Conservation (phyloP, 257 asterid genomes). For the Dorcoceras hygrometricum region DNA sequence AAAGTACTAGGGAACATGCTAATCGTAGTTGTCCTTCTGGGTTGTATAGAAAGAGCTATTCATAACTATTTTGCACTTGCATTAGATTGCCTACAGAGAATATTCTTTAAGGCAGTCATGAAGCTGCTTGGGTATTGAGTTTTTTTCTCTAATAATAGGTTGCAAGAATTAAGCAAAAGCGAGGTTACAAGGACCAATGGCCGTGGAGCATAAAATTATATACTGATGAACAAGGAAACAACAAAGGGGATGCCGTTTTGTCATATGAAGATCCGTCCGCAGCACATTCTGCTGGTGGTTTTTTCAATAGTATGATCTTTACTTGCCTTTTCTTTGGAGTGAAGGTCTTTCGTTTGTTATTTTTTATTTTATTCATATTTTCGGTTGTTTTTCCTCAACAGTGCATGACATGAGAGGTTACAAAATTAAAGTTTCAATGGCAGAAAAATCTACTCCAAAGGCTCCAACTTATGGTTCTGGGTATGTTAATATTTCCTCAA, state of each 20-base stretch:
- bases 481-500: constrained; percentile 35
- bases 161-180: constrained; percentile 94
- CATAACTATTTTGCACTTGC: neutral
- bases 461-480: constrained; percentile 75
- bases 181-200: constrained; percentile 99
- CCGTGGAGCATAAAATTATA: constrained; percentile 97
- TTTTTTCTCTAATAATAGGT: constrained; percentile 46
- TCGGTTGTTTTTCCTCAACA: constrained; percentile 28
- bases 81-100: neutral
- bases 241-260: constrained; percentile 95
- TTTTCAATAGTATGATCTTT: constrained; percentile 67
- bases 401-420: constrained; percentile 81
- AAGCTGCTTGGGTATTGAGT: constrained; percentile 10
- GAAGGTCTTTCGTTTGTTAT: neutral
- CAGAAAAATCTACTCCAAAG: constrained; percentile 96
- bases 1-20: neutral
- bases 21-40: neutral
- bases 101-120: constrained; percentile 2
- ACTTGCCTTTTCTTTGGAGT: constrained; percentile 12
- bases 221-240: constrained; percentile 92
- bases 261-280: constrained; percentile 99
- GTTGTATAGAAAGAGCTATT: constrained; percentile 5
- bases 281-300: constrained; percentile 98
- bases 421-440: constrained; percentile 85
- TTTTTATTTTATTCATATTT: neutral